Percentiles rank a stretch among this genome's conserved stretches.
phyloP scores from a whole-genome alignment of 192 early-diverging fungal genomes.

The Coemansia sp. region DNA sequence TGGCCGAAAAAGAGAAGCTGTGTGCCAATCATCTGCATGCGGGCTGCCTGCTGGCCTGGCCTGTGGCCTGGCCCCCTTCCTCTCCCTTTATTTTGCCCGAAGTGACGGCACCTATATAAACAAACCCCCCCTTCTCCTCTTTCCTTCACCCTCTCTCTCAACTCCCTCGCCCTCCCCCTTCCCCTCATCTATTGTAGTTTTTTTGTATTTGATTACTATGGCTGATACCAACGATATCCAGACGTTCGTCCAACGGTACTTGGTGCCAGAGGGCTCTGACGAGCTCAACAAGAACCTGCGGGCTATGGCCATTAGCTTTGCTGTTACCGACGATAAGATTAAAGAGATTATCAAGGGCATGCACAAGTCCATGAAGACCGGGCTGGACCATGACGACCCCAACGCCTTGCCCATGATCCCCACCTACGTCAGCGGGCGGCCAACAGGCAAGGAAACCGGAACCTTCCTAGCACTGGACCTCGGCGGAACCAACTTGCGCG shows the following conservation, averaged over 20 bases:
- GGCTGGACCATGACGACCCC: slow-evolving; percentile 57
- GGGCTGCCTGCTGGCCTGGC: neutral
- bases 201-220: slow-evolving; percentile 16
- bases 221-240: slow-evolving; percentile 53
- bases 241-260: slow-evolving; percentile 41
- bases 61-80: neutral
- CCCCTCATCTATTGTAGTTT: too few relatives aligned
- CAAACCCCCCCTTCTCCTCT: neutral
- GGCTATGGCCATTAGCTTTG: slow-evolving; percentile 56
- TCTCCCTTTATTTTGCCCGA: neutral
- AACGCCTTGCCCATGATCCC: slow-evolving; percentile 82
- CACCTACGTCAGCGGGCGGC: slow-evolving; percentile 78
- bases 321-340: slow-evolving; percentile 56
- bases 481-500: slow-evolving; percentile 94
- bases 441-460: slow-evolving; percentile 83
- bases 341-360: slow-evolving; percentile 60
- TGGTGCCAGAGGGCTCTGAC: slow-evolving; percentile 37
- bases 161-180: neutral
- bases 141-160: neutral
- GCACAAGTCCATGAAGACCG: slow-evolving; percentile 63
- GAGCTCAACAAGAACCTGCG: slow-evolving; percentile 56
- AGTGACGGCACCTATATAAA: neutral
- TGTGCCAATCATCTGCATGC: neutral
- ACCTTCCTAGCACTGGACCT: slow-evolving; percentile 90
- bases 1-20: neutral